A percentile compares a stretch with the other conserved stretches of the same genome.
phyloP scores from a whole-genome alignment of 2,329 filamentous ascomycete species.

The Didymellaceae sp. region DNA sequence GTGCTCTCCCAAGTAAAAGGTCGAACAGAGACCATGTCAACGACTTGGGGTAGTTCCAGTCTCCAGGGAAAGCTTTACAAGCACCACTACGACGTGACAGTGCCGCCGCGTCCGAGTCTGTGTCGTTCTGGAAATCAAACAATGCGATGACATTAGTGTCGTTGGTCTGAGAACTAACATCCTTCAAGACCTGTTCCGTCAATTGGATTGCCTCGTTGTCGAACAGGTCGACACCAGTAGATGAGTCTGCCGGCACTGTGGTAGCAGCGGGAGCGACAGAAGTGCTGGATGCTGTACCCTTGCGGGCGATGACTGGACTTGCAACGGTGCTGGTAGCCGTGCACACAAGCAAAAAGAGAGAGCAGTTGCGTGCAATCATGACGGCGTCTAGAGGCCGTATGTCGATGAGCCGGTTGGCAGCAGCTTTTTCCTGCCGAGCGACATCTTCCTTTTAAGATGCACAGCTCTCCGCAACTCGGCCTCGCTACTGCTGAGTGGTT shows the following conservation, averaged over 20 bases:
- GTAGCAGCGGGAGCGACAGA: conserved; percentile 17
- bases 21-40: conserved; percentile 29
- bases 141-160: conserved; percentile 8
- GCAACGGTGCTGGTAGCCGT: conserved; percentile 7
- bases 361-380: conserved; percentile 10
- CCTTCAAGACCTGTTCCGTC: conserved; percentile 17
- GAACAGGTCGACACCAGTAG: conserved; percentile 19
- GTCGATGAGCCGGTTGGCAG: background rate
- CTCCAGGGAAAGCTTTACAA: conserved; percentile 34
- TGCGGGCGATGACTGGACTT: conserved; percentile 5
- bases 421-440: background rate
- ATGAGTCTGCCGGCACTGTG: conserved; percentile 12
- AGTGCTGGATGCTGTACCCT: background rate
- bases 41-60: conserved; percentile 23
- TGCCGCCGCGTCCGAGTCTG: background rate
- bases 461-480: too few relatives aligned
- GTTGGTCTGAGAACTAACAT: conserved; percentile 1
- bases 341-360: conserved; percentile 6
- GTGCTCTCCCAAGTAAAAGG: conserved; percentile 18
- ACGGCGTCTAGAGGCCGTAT: background rate
- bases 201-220: conserved; percentile 22
- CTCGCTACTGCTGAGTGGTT: too few relatives aligned
- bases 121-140: conserved; percentile 42
- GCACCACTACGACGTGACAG: conserved; percentile 2
- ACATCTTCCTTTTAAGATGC: background rate